These are phyloP conservation scores for Xylaria polymorpha DNA, from an alignment of 2,329 filamentous ascomycete species.

Conservation along the genomic window DNA sequence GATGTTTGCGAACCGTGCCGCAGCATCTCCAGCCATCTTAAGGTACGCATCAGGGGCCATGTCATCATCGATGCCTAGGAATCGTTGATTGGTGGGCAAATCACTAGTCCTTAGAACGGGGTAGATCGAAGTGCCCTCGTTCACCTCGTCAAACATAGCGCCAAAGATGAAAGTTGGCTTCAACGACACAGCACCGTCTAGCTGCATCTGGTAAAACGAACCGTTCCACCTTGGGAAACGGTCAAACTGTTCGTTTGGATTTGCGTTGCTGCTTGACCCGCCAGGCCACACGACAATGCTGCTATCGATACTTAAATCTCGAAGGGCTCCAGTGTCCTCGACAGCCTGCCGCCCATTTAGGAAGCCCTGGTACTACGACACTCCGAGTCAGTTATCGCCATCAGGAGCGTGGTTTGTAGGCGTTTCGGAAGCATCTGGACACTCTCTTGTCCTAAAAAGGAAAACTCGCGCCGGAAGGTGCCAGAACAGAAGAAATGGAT, in stretches of 20 bases:
- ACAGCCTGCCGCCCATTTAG: slow-evolving; percentile 42
- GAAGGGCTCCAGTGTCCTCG: slow-evolving; percentile 41
- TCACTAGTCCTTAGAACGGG: slow-evolving; percentile 40
- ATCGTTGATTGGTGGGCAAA: slow-evolving; percentile 44
- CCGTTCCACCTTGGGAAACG: slow-evolving; percentile 44
- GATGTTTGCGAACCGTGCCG: slow-evolving; percentile 28
- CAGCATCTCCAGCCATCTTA: slow-evolving; percentile 40
- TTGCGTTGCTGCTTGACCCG: slow-evolving; percentile 42
- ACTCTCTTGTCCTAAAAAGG: too few species aligned
- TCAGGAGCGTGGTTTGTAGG: too few species aligned
- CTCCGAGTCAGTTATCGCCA: too few species aligned
- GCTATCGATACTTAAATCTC: slow-evolving; percentile 42
- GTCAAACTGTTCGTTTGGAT: slow-evolving; percentile 40
- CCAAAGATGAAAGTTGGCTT: slow-evolving; percentile 46
- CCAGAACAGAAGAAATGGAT: too few species aligned
- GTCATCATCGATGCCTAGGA: slow-evolving; percentile 44
- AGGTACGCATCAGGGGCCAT: slow-evolving; percentile 43
- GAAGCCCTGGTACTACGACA: slow-evolving; percentile 38
- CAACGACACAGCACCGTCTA: slow-evolving; percentile 42
- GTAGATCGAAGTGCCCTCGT: slow-evolving; percentile 45
- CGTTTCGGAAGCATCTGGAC: too few species aligned
- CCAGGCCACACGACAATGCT: slow-evolving; percentile 47
- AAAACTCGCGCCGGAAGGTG: too few species aligned
- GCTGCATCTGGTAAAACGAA: slow-evolving; percentile 45
- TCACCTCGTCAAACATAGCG: slow-evolving; percentile 47